Evolutionary conservation across 179 eudicot species (phyloP).

Genomic region (Sideroxylon spinosum): DNA sequence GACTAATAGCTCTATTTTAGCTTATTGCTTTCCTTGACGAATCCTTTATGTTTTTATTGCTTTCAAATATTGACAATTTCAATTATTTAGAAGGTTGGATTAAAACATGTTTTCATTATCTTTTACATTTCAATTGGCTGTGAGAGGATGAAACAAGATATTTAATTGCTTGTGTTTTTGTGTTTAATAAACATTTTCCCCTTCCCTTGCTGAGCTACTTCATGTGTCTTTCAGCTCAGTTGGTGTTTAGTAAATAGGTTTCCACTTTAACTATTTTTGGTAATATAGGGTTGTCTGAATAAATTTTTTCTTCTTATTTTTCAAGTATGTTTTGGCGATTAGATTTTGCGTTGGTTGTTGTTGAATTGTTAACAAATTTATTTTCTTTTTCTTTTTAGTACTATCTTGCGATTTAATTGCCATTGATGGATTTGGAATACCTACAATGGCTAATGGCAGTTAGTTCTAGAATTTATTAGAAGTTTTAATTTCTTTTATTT

Average conservation of each 20-base stretch:
- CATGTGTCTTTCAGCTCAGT: slow-evolving; percentile 37
- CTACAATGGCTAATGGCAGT: background rate
- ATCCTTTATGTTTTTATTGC: background rate
- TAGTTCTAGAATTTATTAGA: background rate
- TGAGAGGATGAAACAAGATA: background rate
- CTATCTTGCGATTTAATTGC: background rate
- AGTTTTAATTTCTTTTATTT: background rate
- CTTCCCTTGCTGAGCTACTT: slow-evolving; percentile 18
- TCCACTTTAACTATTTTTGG: background rate
- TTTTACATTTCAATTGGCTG: background rate
- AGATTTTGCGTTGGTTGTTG: background rate
- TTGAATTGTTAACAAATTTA: slow-evolving; percentile 2
- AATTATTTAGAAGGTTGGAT: background rate
- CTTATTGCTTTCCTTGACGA: background rate
- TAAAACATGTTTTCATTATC: background rate
- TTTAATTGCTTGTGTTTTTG: slow-evolving; percentile 6
- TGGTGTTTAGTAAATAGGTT: slow-evolving; percentile 14
- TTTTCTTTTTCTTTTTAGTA: background rate
- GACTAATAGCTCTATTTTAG: background rate
- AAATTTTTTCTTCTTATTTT: background rate
- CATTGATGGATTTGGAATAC: background rate
- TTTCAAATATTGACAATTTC: background rate
- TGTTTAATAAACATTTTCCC: background rate
- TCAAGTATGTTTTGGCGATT: background rate
- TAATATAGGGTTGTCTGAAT: slow-evolving; percentile 5